A percentile compares a stretch with the other conserved stretches of the same genome.
phyloP scores from a whole-genome alignment of 768 basidiomycete genomes.

The Boletus rex-veris region DNA sequence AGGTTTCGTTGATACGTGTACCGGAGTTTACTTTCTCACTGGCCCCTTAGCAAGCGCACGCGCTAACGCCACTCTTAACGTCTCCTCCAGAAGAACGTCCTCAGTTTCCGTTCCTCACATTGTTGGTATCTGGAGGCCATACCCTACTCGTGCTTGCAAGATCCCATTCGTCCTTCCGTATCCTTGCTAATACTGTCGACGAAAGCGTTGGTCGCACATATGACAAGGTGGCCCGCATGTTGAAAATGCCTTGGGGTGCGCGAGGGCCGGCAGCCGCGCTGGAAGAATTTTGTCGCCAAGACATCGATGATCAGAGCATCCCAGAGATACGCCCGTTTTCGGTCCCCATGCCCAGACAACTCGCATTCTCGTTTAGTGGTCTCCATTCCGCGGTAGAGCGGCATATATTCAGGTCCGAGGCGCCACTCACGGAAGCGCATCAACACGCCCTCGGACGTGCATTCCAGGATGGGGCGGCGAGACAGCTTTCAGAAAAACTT shows the following conservation, averaged over 20 bases:
- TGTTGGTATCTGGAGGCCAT: constrained; percentile 93
- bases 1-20: constrained; percentile 7
- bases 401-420: constrained; percentile 43
- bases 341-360: constrained; percentile 46
- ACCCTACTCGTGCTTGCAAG: constrained; percentile 79
- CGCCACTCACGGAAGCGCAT: constrained; percentile 21
- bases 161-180: constrained; percentile 54
- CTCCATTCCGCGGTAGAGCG: constrained; percentile 71
- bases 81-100: constrained; percentile 41
- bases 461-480: constrained; percentile 71
- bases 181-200: constrained; percentile 73
- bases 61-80: constrained; percentile 76
- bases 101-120: constrained; percentile 80
- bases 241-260: constrained; percentile 61
- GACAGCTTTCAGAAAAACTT: constrained; percentile 76
- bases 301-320: constrained; percentile 15
- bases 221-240: constrained; percentile 76
- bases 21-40: background rate
- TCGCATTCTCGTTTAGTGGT: constrained; percentile 78
- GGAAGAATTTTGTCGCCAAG: constrained; percentile 58
- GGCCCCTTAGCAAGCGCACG: constrained; percentile 79
- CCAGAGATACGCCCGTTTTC: constrained; percentile 41
- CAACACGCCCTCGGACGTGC: constrained; percentile 53
- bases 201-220: constrained; percentile 75
- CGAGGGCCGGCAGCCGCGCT: constrained; percentile 78